phyloP scores from a whole-genome alignment of 257 asterid species.

The Solanum infundibuliforme region DNA sequence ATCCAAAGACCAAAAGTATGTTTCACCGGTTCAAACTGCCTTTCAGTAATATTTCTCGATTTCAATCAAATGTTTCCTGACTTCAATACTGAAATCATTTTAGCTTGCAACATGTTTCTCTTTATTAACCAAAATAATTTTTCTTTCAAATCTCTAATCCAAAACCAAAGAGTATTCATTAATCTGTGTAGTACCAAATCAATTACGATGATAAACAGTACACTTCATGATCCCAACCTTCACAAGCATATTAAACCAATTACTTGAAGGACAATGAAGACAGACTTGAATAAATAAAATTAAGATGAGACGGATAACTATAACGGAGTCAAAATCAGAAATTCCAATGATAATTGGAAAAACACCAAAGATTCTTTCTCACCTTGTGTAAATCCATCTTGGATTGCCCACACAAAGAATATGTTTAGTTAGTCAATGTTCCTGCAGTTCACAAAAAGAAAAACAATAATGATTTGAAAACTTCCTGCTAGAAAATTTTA shows the following conservation, averaged over 20 bases:
- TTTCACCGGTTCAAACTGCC: too few relatives aligned
- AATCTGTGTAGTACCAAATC: background rate
- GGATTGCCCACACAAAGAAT: background rate
- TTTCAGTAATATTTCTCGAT: too few relatives aligned
- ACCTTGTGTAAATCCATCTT: conserved; percentile 1
- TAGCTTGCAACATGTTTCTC: background rate
- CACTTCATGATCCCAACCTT: background rate
- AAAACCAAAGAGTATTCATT: background rate
- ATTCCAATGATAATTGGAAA: background rate
- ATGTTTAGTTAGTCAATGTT: background rate
- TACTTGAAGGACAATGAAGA: background rate
- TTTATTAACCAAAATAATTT: background rate
- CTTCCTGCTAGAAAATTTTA: background rate
- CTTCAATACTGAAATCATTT: background rate
- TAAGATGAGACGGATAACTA: background rate
- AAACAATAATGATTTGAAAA: background rate
- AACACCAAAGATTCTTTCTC: background rate
- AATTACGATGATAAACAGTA: background rate
- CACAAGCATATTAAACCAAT: background rate
- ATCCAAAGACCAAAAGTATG: too few relatives aligned
- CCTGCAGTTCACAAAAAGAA: background rate
- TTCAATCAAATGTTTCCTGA: background rate
- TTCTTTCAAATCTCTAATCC: background rate
- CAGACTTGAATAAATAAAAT: background rate
- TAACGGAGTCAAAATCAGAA: background rate